phyloP scores from a whole-genome alignment of 2,329 filamentous ascomycete genomes.

The Coleophoma eucalyptorum region DNA sequence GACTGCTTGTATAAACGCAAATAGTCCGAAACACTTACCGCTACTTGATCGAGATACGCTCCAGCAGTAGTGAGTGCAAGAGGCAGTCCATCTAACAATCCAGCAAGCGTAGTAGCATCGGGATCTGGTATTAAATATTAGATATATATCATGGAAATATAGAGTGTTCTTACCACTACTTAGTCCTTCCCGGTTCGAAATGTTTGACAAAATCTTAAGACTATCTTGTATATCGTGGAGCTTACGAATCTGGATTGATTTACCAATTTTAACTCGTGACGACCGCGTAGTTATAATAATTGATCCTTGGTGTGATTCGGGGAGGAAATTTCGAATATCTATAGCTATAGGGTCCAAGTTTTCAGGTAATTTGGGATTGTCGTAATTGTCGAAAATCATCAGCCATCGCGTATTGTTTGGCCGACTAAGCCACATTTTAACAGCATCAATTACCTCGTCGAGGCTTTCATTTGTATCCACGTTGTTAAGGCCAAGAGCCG shows the following conservation, averaged over 20 bases:
- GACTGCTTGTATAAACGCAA: slow-evolving; percentile 32
- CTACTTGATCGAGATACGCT: slow-evolving; percentile 35
- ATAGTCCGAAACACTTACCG: slow-evolving; percentile 37
- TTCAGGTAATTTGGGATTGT: slow-evolving; percentile 11
- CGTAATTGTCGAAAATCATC: slow-evolving; percentile 31
- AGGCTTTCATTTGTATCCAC: slow-evolving; percentile 2
- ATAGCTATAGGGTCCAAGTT: slow-evolving; percentile 5
- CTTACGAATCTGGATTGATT: slow-evolving; percentile 3
- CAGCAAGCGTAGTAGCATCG: slow-evolving; percentile 6
- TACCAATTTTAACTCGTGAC: slow-evolving; percentile 6
- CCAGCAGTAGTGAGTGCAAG: slow-evolving; percentile 42
- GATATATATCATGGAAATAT: not conserved
- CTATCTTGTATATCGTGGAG: slow-evolving; percentile 2
- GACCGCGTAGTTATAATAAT: slow-evolving; percentile 16
- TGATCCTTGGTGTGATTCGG: slow-evolving; percentile 7
- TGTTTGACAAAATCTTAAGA: slow-evolving; percentile 5
- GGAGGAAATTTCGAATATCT: slow-evolving; percentile 6
- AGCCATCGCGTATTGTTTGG: slow-evolving; percentile 26
- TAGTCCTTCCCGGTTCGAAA: slow-evolving; percentile 4
- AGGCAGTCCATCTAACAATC: slow-evolving; percentile 36
- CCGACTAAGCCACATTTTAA: slow-evolving; percentile 5
- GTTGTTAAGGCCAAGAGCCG: slow-evolving; percentile 1
- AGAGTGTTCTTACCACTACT: slow-evolving; percentile 3
- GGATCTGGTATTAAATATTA: slow-evolving; percentile 3
- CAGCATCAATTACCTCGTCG: slow-evolving; percentile 4